Base-by-base conservation (phyloP, 2,329 filamentous ascomycete species). In the Ophiostoma novo-ulmi region DNA sequence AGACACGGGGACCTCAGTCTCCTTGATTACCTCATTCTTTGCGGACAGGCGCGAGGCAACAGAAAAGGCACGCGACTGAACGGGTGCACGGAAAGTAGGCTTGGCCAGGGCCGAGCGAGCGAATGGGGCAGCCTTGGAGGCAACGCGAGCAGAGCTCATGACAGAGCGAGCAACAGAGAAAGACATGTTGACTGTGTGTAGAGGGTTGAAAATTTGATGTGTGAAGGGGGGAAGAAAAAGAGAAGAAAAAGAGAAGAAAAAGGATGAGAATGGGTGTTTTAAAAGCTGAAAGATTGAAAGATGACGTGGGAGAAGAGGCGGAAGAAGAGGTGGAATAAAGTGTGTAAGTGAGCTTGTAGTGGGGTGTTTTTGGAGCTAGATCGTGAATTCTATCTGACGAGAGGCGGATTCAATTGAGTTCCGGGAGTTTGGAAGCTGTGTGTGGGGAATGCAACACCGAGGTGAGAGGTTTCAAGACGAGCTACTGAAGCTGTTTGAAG, bases 1-100 rank as follows among this genome's bases (percentile, higher is more conserved):
- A 31, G 85, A 85, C 70, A 87, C 85, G 38, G 85, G 85, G 20
- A 88, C 79, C 76, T 87, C 84, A 74, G 84, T 85, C 80, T 87
- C 85, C 73, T 82, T 83, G 73, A 87, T 83, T 14, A 85, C 83
- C 71, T 83, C 84, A 77, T 64, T 72, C 70, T 73, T 75, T 35
- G 83, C 85, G 69, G 76, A 74, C 73, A 80, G 52, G 7, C 36
- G 80, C 63, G 77, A 73, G 26, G 78, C 75, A 1, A 78, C 74
- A 14, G 78, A 79, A 73, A 83, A 80, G 44, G 79, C 75, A 48
- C 81, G 80, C 8, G 71, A 22, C 61, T 71, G 71, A n/a, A 48
- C 20, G 13, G 72, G 70, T 20, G 71, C 41, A 67, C 73, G 73
- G 67, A 61, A 58, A 10, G 72, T 52, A 1, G 74, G 73, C 71